Base-by-base conservation (phyloP, 768 basidiomycete species). In the Suillus paluster region DNA sequence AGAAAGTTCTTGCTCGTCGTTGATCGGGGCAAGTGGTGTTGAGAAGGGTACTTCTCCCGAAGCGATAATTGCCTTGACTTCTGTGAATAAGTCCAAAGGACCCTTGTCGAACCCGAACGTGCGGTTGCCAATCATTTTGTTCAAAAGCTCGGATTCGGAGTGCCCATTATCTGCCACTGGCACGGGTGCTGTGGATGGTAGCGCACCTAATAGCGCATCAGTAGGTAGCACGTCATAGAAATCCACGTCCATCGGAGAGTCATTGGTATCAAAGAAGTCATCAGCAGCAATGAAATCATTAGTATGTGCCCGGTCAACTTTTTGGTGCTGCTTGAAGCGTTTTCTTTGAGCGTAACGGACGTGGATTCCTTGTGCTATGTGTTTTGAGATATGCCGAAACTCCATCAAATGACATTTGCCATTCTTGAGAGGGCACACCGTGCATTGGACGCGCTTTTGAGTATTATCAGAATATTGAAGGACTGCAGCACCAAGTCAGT, bases 371-470 rank as follows among this genome's bases (percentile, higher is more conserved):
- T 46, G 49, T 19, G 4, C 12, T 6, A 21, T 3, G 36, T 60
- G 59, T 34, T 50, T 48, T 14, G 45, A 25, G 12, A 60, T 27
- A 9, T 52, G 48, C 11, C 49, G 49, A 39, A 38, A 23, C 17
- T 60, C 59, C 59, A 60, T 60, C n/a, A 25, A 17, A 36, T n/a
- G 49, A 33, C 21, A 50, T 25, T 34, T 0, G 44, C 45, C 44
- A 34, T 48, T 2, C 21, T 45, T 45, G 44, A 23, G 44, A 45
- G 44, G 44, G 44, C 44, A 45, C 11, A 45, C 44, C 21, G 3
- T 45, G 44, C 44, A 45, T 45, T 45, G 44, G 21, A 45, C 10
- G 5, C 21, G 12, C 21, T 2, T 45, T 21, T 2, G 44, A 23
- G 44, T 45, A 6, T 23, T 21, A 45, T 45, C 21, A 4, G 44